Evolutionary conservation across 768 basidiomycete genomes (phyloP), one percentile per base, ranked within the genome.

Genomic region (Russula olivacea): DNA sequence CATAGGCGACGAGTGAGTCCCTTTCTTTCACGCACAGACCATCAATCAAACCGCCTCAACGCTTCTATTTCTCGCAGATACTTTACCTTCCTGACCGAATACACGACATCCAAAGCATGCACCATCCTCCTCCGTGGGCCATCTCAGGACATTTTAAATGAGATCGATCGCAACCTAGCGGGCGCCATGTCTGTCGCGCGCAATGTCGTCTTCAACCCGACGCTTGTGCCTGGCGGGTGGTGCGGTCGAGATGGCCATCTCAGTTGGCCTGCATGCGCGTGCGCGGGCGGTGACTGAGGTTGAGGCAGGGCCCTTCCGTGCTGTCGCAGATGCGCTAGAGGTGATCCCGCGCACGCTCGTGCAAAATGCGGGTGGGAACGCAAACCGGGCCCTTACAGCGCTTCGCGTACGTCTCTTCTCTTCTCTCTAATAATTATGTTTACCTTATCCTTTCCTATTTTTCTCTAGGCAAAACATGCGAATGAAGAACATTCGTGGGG

Each of bases 151-250:
- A 93, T 98, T 69, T 80, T 99, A 54, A 97, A 98, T 74, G 97
- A 98, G 77, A 92, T 98, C 68, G 97, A 98, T 74, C 85, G 96
- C 55, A 99, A 98, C 75, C 82, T 98, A 32, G 93, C 93, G 2
- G 97, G 98, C 69, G 97, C 96, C 38, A 98, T 99, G 89, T 85
- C 88, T 41, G 94, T 98, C 59, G 96, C 96, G 3, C 87, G 96
- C 28, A 99, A 98, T 71, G 95, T 93, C 49, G 88, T 97, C 65
- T 98, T 98, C 77, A 91, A 98, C 76, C 97, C 97, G 3, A 76
- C 80, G 6, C 85, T 99, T n/a, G 89, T 89, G 0, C 96, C 96
- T 0, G 96, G 96, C n/a, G 6, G 95, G 96, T 21, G 96, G 97
- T 48, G 96, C 97, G 28, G 95, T 93, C 4, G 97, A 99, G 78